Evolutionary conservation across 805 yeast genomes (phyloP).

Genomic region (Wickerhamiella musiphila): DNA sequence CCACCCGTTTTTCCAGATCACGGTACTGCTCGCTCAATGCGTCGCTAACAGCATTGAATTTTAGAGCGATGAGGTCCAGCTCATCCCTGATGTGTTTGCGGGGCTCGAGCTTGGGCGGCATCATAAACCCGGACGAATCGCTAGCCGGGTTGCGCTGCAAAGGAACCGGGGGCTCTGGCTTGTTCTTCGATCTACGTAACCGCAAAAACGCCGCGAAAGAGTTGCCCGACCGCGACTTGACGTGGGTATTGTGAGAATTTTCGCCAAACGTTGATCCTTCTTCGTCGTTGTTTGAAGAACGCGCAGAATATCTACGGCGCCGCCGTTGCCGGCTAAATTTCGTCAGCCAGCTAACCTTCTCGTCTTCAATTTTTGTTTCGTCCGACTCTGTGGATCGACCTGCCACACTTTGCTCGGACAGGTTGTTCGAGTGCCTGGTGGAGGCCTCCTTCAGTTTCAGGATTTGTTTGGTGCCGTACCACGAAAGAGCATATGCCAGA

Average conservation of each 20-base stretch:
- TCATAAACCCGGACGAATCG: constrained; percentile 2
- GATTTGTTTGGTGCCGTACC: constrained; percentile 15
- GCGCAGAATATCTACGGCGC: neutral
- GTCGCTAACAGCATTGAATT: constrained; percentile 87
- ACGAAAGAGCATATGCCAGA: constrained; percentile 10
- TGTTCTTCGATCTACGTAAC: constrained; percentile 5
- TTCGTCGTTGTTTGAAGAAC: too few species aligned
- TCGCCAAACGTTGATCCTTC: too few species aligned
- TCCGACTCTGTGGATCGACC: constrained; percentile 3
- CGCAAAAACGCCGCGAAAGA: constrained; percentile 10
- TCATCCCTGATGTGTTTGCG: constrained; percentile 38
- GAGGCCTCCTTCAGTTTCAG: constrained; percentile 15
- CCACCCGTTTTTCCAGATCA: constrained; percentile 74
- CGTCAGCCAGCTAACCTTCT: constrained; percentile 1
- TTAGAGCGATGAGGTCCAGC: constrained; percentile 69
- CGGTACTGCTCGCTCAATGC: constrained; percentile 74
- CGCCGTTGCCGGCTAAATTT: too few species aligned
- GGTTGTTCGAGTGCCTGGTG: constrained; percentile 12
- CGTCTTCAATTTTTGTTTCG: neutral
- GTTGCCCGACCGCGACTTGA: constrained; percentile 5
- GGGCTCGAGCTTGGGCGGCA: constrained; percentile 14
- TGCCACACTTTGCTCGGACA: too few species aligned
- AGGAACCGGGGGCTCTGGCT: neutral
- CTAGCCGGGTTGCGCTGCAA: neutral
- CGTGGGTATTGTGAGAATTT: too few species aligned